These are phyloP conservation scores for Anastatica hierochuntica DNA, from an alignment of 345 rosid genomes.

Conservation along the genomic window DNA sequence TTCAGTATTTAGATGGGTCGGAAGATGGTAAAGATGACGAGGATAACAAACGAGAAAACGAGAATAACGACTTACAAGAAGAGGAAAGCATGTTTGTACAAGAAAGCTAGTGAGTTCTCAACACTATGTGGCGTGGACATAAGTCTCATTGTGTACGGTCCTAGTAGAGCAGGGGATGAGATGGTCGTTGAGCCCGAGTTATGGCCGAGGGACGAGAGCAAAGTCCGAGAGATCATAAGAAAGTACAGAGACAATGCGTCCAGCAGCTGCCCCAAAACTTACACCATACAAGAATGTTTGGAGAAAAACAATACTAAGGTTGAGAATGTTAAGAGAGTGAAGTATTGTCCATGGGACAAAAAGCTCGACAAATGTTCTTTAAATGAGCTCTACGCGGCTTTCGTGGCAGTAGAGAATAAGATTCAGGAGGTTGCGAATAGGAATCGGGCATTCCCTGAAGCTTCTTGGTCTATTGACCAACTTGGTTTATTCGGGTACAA, in stretches of 20 bases:
- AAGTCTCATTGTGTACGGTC: slow-evolving; percentile 32
- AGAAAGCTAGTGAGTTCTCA: slow-evolving; percentile 30
- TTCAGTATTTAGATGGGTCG: slow-evolving; percentile 20
- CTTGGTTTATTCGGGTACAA: slow-evolving; percentile 14
- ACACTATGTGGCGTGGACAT: slow-evolving; percentile 33
- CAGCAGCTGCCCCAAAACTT: slow-evolving; percentile 18
- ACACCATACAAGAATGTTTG: slow-evolving; percentile 16
- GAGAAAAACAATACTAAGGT: not conserved
- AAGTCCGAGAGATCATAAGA: slow-evolving; percentile 21
- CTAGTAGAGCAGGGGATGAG: slow-evolving; percentile 18
- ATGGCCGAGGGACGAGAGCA: slow-evolving; percentile 21
- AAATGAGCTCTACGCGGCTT: slow-evolving; percentile 12
- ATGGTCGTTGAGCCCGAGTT: slow-evolving; percentile 12
- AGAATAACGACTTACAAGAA: slow-evolving; percentile 29
- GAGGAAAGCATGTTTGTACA: slow-evolving; percentile 27
- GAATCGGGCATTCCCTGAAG: not conserved
- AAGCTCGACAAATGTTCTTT: slow-evolving; percentile 17
- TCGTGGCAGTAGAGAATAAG: slow-evolving; percentile 10
- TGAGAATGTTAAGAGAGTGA: slow-evolving; percentile 10
- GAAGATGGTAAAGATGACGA: slow-evolving; percentile 25
- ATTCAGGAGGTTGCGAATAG: slow-evolving; percentile 20
- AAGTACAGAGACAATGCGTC: slow-evolving; percentile 21
- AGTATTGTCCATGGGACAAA: slow-evolving; percentile 20
- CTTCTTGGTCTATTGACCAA: slow-evolving; percentile 16
- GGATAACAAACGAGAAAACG: slow-evolving; percentile 29